phyloP scores from a whole-genome alignment of 306 rosid species.

The Heteromeles arbutifolia region DNA sequence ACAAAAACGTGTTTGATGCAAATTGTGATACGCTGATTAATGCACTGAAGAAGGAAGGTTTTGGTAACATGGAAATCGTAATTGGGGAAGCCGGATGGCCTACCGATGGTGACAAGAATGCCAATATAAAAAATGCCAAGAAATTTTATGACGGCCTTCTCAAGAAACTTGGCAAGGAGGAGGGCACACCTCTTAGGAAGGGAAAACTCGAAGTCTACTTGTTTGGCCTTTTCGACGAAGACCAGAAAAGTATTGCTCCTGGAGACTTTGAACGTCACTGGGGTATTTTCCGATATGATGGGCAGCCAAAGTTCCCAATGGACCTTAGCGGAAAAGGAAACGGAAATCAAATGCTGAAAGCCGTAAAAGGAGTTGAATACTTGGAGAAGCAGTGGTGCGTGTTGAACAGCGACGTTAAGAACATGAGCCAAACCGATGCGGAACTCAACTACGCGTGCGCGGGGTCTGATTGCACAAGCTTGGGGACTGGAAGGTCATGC shows the following conservation, averaged over 20 bases:
- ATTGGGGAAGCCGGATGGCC: slow-evolving; percentile 97
- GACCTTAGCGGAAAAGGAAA: slow-evolving; percentile 49
- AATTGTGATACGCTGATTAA: slow-evolving; percentile 54
- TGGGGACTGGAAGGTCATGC: slow-evolving; percentile 42
- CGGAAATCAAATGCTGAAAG: neutral
- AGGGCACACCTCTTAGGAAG: slow-evolving; percentile 53
- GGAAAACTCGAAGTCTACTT: slow-evolving; percentile 29
- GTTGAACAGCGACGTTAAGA: neutral
- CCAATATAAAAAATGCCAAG: slow-evolving; percentile 24
- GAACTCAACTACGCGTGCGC: neutral
- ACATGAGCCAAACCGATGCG: neutral
- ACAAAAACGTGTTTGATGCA: slow-evolving; percentile 67
- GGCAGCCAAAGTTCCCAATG: slow-evolving; percentile 50
- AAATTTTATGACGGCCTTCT: slow-evolving; percentile 60
- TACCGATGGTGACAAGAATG: slow-evolving; percentile 50
- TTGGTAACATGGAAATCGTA: slow-evolving; percentile 27
- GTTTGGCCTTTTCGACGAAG: slow-evolving; percentile 58
- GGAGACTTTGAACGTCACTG: slow-evolving; percentile 81
- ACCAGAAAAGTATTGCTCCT: slow-evolving; percentile 50
- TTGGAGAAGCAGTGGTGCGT: slow-evolving; percentile 13
- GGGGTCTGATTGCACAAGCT: neutral
- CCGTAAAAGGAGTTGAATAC: neutral
- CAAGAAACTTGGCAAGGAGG: slow-evolving; percentile 33
- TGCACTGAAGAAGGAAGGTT: slow-evolving; percentile 43
- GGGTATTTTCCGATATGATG: slow-evolving; percentile 68